Percentiles rank a stretch among this genome's conserved stretches.
Conservation (phyloP, 2,329 filamentous ascomycete genomes). For the Zymoseptoria crescenta region DNA sequence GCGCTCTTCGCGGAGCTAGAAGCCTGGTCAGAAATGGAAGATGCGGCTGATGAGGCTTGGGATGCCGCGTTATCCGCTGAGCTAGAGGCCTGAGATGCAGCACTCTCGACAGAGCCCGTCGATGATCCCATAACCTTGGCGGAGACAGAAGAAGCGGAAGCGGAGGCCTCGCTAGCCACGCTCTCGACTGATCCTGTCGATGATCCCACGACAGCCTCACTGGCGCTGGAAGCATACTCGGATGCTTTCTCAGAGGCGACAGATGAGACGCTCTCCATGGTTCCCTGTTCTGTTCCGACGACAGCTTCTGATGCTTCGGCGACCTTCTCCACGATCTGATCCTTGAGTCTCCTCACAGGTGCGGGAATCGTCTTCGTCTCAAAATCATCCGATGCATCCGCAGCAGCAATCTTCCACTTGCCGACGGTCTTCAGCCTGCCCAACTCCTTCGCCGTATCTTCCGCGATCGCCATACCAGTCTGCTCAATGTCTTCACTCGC, state of each 20-base stretch:
- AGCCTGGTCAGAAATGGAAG: slow-evolving; percentile 10
- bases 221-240: slow-evolving; percentile 23
- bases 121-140: slow-evolving; percentile 17
- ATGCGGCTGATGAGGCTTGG: slow-evolving; percentile 37
- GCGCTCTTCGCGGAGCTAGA: too few relatives aligned
- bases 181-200: slow-evolving; percentile 44
- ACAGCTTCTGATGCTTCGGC: slow-evolving; percentile 29
- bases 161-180: slow-evolving; percentile 44
- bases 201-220: slow-evolving; percentile 19
- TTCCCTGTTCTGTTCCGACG: slow-evolving; percentile 29
- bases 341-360: slow-evolving; percentile 42
- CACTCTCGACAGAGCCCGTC: slow-evolving; percentile 44
- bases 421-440: slow-evolving; percentile 73
- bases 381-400: slow-evolving; percentile 72
- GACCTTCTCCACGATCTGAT: slow-evolving; percentile 30
- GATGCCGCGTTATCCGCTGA: slow-evolving; percentile 25
- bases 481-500: slow-evolving; percentile 64
- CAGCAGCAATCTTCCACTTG: slow-evolving; percentile 70
- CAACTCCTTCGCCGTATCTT: slow-evolving; percentile 72
- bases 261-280: slow-evolving; percentile 31
- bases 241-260: slow-evolving; percentile 21
- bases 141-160: slow-evolving; percentile 7
- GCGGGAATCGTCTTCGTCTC: slow-evolving; percentile 57
- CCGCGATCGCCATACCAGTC: slow-evolving; percentile 70
- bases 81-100: slow-evolving; percentile 44